These are phyloP conservation scores for Aspergillus steynii DNA, from an alignment of 495 filamentous ascomycete genomes.

Conservation along the genomic window DNA sequence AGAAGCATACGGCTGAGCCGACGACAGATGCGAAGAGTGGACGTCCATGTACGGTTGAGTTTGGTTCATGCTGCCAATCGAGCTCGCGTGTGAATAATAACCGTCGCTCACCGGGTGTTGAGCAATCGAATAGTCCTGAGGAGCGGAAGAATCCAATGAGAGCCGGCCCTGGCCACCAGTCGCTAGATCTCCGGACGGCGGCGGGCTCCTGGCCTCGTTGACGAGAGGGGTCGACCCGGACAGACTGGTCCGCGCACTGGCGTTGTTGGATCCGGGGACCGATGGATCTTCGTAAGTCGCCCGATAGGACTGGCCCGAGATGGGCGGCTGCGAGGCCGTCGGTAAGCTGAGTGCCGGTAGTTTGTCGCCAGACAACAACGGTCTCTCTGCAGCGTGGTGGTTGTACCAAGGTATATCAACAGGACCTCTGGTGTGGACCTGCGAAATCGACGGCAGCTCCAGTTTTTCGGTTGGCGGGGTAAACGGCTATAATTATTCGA, in stretches of 20 bases:
- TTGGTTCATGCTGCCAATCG: constrained; percentile 80
- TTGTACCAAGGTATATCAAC: constrained; percentile 77
- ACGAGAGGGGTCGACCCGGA: constrained; percentile 34
- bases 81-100: constrained; percentile 40
- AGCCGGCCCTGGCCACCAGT: constrained; percentile 37
- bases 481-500: constrained; percentile 39
- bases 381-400: constrained; percentile 66
- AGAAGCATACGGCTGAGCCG: constrained; percentile 74
- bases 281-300: constrained; percentile 47
- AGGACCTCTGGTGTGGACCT: constrained; percentile 86
- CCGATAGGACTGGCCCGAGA: constrained; percentile 52
- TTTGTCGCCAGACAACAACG: constrained; percentile 72
- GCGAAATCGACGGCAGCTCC: constrained; percentile 93
- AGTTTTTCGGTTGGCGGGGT: constrained; percentile 83
- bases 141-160: constrained; percentile 37
- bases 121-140: constrained; percentile 34
- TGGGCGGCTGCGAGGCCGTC: constrained; percentile 63
- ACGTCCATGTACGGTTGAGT: constrained; percentile 81
- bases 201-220: constrained; percentile 38
- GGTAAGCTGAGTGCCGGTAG: constrained; percentile 74
- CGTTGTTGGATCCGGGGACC: constrained; percentile 27
- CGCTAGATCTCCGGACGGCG: constrained; percentile 34
- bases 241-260: constrained; percentile 41
- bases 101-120: constrained; percentile 33
- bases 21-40: constrained; percentile 76